A percentile compares a stretch with the other conserved stretches of the same genome.
Conservation (phyloP, 1,284 basidiomycete genomes). For the Hymenochaete sp. region DNA sequence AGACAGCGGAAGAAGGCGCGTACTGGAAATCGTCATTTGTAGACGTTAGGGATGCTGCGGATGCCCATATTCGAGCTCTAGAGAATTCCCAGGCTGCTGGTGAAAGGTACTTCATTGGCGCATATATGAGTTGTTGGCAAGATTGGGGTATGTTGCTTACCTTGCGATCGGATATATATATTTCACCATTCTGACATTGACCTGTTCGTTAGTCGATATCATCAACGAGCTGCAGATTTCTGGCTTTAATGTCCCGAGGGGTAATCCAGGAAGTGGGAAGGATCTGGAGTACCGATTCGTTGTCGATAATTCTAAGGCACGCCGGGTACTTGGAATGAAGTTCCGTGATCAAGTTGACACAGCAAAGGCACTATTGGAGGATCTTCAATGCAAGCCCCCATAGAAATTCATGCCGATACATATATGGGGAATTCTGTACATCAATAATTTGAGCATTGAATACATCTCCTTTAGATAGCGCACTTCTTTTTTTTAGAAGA, state of each 20-base stretch:
- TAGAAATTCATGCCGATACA: too few species aligned
- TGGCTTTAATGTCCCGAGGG: constrained; percentile 10
- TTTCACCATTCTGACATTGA: background rate
- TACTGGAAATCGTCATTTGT: constrained; percentile 31
- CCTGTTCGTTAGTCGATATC: constrained; percentile 12
- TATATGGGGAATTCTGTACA: too few species aligned
- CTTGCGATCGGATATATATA: background rate
- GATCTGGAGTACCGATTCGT: constrained; percentile 1
- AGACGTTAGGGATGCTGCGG: constrained; percentile 40
- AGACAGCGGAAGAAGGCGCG: constrained; percentile 19
- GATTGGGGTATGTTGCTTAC: constrained; percentile 14
- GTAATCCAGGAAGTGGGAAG: constrained; percentile 14
- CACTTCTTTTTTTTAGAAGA: too few species aligned
- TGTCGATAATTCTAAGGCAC: constrained; percentile 6
- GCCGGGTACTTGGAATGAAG: constrained; percentile 11
- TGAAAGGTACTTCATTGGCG: constrained; percentile 32
- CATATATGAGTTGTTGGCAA: constrained; percentile 14
- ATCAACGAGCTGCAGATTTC: constrained; percentile 6
- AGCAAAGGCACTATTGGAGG: background rate
- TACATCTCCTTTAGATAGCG: too few species aligned
- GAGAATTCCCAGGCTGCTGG: constrained; percentile 32
- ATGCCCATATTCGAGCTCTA: constrained; percentile 37
- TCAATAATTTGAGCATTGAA: too few species aligned
- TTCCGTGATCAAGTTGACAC: constrained; percentile 7
- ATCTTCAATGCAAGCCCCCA: too few species aligned